Conservation (phyloP, 129 eudicot species). For the Erigeron canadensis region DNA sequence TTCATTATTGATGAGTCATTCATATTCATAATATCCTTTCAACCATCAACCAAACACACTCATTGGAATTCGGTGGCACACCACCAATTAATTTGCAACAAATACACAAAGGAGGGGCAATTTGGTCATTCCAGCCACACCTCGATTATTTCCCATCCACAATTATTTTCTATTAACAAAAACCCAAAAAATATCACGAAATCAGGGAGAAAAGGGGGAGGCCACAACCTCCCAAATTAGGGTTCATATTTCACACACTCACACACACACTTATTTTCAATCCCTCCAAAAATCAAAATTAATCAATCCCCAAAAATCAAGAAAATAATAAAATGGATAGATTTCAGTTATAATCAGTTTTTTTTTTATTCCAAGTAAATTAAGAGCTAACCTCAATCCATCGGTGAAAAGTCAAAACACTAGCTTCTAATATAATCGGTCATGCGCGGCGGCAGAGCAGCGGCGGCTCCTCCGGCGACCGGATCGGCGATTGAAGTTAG, state of each 20-base stretch:
- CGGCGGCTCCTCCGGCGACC: conserved; percentile 39
- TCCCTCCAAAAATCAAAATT: background rate
- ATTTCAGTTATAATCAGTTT: background rate
- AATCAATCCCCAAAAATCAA: conserved; percentile 8
- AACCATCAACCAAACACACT: too few relatives aligned
- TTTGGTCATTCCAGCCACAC: conserved; percentile 17
- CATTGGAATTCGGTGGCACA: too few relatives aligned
- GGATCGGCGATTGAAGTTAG: conserved; percentile 47
- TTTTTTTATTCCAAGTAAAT: background rate
- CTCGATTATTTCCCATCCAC: conserved; percentile 26
- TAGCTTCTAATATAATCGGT: background rate
- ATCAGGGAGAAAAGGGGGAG: conserved; percentile 28
- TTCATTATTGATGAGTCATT: too few relatives aligned
- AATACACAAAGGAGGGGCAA: background rate
- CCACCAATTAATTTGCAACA: background rate
- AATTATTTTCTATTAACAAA: conserved; percentile 8
- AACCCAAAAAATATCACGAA: conserved; percentile 9
- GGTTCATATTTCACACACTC: conserved; percentile 31
- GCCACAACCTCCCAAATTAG: conserved; percentile 30
- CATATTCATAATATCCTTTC: too few relatives aligned
- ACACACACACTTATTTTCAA: background rate
- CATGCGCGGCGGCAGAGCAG: conserved; percentile 64
- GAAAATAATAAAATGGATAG: background rate
- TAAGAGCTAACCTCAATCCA: background rate
- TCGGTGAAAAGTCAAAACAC: background rate